These are phyloP conservation scores for Kappamyces sp. DNA, from an alignment of 192 early-diverging fungal species.

Conservation along the genomic window DNA sequence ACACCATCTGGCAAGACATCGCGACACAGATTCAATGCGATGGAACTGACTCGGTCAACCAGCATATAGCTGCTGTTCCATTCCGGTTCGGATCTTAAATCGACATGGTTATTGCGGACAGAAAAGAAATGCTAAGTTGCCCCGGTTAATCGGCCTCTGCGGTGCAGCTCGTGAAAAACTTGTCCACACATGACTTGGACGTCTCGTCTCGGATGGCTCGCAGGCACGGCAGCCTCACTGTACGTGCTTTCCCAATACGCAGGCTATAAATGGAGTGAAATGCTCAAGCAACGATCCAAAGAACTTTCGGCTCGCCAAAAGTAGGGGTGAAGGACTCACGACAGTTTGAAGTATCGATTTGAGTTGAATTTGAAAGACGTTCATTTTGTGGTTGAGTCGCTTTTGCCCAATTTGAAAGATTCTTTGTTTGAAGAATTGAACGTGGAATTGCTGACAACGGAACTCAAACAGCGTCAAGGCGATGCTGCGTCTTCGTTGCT, in stretches of 20 bases:
- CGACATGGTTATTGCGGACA: no score
- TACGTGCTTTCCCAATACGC: slow-evolving; percentile 57
- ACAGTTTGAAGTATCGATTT: slow-evolving; percentile 66
- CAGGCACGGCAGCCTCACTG: slow-evolving; percentile 20
- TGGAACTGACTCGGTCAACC: no score
- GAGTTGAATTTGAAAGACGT: slow-evolving; percentile 94
- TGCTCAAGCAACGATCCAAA: slow-evolving; percentile 56
- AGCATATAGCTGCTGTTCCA: no score
- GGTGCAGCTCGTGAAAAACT: no score
- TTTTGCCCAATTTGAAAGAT: slow-evolving; percentile 75
- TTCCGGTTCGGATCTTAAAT: no score
- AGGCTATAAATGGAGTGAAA: slow-evolving; percentile 63
- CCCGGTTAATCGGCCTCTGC: no score
- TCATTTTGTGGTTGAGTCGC: slow-evolving; percentile 72
- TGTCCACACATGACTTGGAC: no score
- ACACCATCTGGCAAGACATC: no score
- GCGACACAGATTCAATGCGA: no score
- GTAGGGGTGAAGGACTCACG: slow-evolving; percentile 38
- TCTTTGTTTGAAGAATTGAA: slow-evolving; percentile 71
- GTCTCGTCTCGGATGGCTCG: background rate
- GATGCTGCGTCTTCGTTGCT: background rate
- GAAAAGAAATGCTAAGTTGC: no score
- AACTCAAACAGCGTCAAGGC: slow-evolving; percentile 45
- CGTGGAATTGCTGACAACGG: slow-evolving; percentile 66
- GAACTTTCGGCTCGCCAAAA: slow-evolving; percentile 72